Base-by-base conservation (phyloP, 106 monocot genomes). In the Dendrobium officinale region DNA sequence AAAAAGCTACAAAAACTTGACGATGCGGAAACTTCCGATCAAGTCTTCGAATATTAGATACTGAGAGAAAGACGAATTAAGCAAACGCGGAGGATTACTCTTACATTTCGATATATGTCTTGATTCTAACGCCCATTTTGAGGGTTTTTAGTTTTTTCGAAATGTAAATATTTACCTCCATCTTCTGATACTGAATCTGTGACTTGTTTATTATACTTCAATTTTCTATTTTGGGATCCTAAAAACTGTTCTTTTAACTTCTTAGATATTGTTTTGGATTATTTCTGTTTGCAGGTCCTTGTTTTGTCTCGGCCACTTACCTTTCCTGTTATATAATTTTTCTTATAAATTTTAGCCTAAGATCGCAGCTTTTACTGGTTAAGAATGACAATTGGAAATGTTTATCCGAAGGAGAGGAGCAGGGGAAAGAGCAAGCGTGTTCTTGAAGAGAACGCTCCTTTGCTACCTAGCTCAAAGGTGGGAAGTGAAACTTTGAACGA, bases 351-450 rank as follows among this genome's bases (percentile, higher is more conserved):
- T 73, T 73, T 4, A 42, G 10, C 7, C 11, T 40, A 10, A 73
- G 72, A 42, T 73, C 17, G 11, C 72, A 42, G 41, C 0, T 40
- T 73, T 73, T 11, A 2, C 5, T 72, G 72, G 17, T 18, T 42
- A 33, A 42, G 17, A 73, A 89, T 89, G 89, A 89, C 89, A 19
- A 89, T 86, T 44, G 77, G 79, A 29, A 82, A 75, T 54, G 11
- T 79, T 55, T n/a, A 45, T 24, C 81, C 76, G 44, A 68, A 26
- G 43, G 78, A 72, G 61, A 72, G 45, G 78, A n/a, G 44, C 40
- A 43, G 51, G 9, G 6, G 67, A 68, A 88, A 74, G 73, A 80
- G 67, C 42, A 87, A 82, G 74, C 67, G 73, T 37, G 68, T 83
- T 43, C 48, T 40, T 11, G 83, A 90, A 44, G 90, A 85, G 79